Evolutionary conservation across 2,329 filamentous ascomycete species (phyloP).

Genomic region (Colletotrichum liaoningense): DNA sequence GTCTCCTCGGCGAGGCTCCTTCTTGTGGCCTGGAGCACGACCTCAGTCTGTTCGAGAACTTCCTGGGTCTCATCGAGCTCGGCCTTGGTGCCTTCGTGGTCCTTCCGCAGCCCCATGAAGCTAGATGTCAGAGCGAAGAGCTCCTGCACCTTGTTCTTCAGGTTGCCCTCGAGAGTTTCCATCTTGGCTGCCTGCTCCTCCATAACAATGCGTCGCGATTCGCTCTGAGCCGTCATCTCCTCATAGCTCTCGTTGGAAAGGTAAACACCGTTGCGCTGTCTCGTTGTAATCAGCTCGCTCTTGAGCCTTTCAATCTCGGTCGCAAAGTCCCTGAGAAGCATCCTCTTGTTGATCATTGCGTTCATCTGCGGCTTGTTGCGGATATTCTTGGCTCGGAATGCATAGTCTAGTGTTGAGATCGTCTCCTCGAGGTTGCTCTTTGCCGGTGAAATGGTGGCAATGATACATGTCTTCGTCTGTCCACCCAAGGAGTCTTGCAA

Average conservation of each 20-base stretch:
- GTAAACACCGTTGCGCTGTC: constrained; percentile 95
- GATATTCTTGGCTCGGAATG: constrained; percentile 98
- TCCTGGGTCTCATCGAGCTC: constrained; percentile 83
- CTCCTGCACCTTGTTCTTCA: constrained; percentile 94
- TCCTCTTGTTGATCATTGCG: constrained; percentile 92
- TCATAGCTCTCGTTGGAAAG: constrained; percentile 90
- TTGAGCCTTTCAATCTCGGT: constrained; percentile 94
- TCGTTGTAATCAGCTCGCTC: constrained; percentile 90
- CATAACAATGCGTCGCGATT: constrained; percentile 88
- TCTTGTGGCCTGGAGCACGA: constrained; percentile 81
- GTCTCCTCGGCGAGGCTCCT: constrained; percentile 84
- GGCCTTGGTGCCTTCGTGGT: constrained; percentile 81
- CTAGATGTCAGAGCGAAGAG: constrained; percentile 86
- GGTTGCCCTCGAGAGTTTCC: constrained; percentile 88
- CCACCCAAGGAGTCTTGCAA: constrained; percentile 97
- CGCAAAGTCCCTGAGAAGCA: constrained; percentile 88
- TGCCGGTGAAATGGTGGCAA: constrained; percentile 93
- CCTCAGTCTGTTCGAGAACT: constrained; percentile 88
- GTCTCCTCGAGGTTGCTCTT: constrained; percentile 98
- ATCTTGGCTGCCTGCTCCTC: constrained; percentile 95
- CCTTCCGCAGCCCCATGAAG: constrained; percentile 89
- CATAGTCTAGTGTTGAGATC: constrained; percentile 97
- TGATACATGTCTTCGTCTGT: constrained; percentile 97
- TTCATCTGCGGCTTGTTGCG: constrained; percentile 98
- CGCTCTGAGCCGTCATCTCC: constrained; percentile 90